These are phyloP conservation scores for Lasiosphaeriaceae sp. DNA, from an alignment of 495 filamentous ascomycete genomes.

Conservation along the genomic window DNA sequence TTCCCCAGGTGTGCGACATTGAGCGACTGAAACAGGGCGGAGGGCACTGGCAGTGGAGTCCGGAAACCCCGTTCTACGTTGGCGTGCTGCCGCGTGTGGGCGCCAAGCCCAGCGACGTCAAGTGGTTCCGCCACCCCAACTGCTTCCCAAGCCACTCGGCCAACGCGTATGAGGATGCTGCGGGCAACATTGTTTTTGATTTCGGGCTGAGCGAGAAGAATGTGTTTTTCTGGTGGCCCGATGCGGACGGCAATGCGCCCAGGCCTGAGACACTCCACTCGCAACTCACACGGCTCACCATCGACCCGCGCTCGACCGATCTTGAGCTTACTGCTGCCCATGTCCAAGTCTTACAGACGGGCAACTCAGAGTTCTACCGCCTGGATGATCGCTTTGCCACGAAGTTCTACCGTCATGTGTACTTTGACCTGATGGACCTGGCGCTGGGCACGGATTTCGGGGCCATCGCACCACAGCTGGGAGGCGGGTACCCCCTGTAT, in stretches of 20 bases:
- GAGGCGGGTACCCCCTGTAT: slow-evolving; percentile 26
- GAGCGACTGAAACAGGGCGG: slow-evolving; percentile 47
- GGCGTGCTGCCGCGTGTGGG: slow-evolving; percentile 43
- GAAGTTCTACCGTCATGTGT: slow-evolving; percentile 45
- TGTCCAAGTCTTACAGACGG: slow-evolving; percentile 27
- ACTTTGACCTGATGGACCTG: slow-evolving; percentile 38
- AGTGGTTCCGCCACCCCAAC: slow-evolving; percentile 38
- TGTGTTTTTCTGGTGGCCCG: slow-evolving; percentile 50
- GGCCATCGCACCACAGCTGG: slow-evolving; percentile 29
- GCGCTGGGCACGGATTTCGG: slow-evolving; percentile 36
- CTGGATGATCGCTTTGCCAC: slow-evolving; percentile 49
- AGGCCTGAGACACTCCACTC: slow-evolving; percentile 12
- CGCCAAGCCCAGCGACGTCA: slow-evolving; percentile 41
- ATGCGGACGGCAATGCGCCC: slow-evolving; percentile 24
- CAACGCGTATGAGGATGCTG: slow-evolving; percentile 45
- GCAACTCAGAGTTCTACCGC: slow-evolving; percentile 49
- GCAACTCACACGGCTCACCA: slow-evolving; percentile 27
- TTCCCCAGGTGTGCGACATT: slow-evolving; percentile 36
- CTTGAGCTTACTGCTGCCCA: slow-evolving; percentile 19
- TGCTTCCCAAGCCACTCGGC: slow-evolving; percentile 44
- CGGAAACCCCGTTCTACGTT: slow-evolving; percentile 39
- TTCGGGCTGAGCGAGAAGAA: slow-evolving; percentile 44
- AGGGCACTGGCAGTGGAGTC: slow-evolving; percentile 48
- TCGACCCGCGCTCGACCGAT: slow-evolving; percentile 34
- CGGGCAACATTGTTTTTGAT: slow-evolving; percentile 46